Base-by-base conservation (phyloP, 2,329 filamentous ascomycete species). In the Colletotrichum abscissum region DNA sequence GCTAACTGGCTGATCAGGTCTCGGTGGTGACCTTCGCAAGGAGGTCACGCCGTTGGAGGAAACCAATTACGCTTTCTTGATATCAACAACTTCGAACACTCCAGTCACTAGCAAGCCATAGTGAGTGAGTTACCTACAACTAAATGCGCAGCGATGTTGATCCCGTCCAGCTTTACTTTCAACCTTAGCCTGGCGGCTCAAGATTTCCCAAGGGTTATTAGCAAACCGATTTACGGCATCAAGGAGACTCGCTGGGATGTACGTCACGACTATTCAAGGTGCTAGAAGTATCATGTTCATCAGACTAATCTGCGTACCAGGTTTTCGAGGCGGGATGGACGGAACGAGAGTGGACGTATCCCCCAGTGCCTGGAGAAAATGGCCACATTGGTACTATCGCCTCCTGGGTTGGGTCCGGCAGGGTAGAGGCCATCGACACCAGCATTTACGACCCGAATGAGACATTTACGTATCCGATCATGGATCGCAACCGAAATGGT, bases 171-270 rank as follows among this genome's bases (percentile, higher is more conserved):
- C 7, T 92, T 89, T 75, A 90, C 90, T 0, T 84, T 92, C 35
- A 92, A 91, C 75, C 92, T 91, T 1, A 90, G 87, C 58, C 79
- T 92, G 67, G 92, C 89, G 9, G 33, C 60, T 1, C 75, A 77
- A 24, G 76, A 77, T 33, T 77, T 75, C 19, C 75, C 76, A 0
- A 76, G 74, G 49, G 66, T 77, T 12, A 63, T 65, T 26, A 58
- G 67, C 26, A 75, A 65, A 19, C 63, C 75, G n/a, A 72, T 73
- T 22, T 78, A 73, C 67, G 77, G 77, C 30, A 73, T 75, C 0
- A 59, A 71, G 2, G 72, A 79, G 26, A 35, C 78, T 46, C 72
- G 77, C 3, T 78, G 75, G 72, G 77, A 78, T 62, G 71, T 73
- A 66, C 2, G 67, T 16, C 14, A 38, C 30, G 4, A 24, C 8